phyloP scores from a whole-genome alignment of 1,284 basidiomycete genomes.

The Moesziomyces parantarcticus region DNA sequence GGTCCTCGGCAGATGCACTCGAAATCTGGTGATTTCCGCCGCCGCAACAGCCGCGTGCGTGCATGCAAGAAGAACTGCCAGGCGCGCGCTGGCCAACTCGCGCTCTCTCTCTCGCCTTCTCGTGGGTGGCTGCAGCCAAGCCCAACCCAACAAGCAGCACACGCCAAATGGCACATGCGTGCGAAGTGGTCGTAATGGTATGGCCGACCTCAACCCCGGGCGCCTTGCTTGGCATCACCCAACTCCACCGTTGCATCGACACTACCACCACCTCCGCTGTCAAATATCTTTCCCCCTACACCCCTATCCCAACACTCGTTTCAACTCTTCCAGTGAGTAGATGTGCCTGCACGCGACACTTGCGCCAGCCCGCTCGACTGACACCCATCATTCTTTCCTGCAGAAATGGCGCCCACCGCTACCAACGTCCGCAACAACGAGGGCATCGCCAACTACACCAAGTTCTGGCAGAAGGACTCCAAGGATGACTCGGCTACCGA shows the following conservation, averaged over 20 bases:
- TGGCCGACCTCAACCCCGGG: too few species aligned
- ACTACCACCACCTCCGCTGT: background rate
- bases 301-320: too few species aligned
- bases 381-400: background rate
- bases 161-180: too few species aligned
- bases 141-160: too few species aligned
- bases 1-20: too few species aligned
- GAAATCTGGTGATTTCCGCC: background rate
- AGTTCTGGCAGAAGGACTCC: slow-evolving; percentile 91
- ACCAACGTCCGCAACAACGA: slow-evolving; percentile 80
- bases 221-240: background rate
- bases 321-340: background rate
- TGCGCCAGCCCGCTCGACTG: background rate
- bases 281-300: too few species aligned
- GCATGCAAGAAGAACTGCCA: background rate
- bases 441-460: slow-evolving; percentile 90
- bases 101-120: too few species aligned
- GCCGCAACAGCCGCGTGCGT: background rate
- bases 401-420: slow-evolving; percentile 49
- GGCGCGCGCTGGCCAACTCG: background rate
- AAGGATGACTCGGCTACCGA: slow-evolving; percentile 77
- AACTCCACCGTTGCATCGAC: background rate
- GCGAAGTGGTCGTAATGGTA: too few species aligned
- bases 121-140: too few species aligned
- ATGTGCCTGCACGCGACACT: too few species aligned